These are phyloP conservation scores for Sporisorium iseilematis-ciliati DNA, from an alignment of 1,284 basidiomycete species.

Conservation along the genomic window DNA sequence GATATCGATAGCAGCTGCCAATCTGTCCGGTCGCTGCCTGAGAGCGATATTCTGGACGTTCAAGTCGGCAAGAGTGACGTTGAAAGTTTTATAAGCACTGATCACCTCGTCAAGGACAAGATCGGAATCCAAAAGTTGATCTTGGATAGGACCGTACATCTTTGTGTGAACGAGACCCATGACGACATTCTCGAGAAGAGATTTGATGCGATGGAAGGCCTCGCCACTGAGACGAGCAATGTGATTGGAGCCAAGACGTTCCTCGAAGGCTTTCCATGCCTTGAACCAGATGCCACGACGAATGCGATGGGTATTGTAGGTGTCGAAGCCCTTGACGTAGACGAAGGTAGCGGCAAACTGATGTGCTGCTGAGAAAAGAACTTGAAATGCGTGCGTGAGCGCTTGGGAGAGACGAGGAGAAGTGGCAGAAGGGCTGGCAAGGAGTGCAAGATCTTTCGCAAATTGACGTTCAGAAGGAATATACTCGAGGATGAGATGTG, in stretches of 20 bases:
- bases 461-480: slow-evolving; percentile 21
- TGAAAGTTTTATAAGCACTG: slow-evolving; percentile 23
- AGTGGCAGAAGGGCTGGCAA: slow-evolving; percentile 8
- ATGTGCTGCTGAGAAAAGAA: slow-evolving; percentile 29
- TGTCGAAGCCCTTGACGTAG: slow-evolving; percentile 51
- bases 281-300: slow-evolving; percentile 49
- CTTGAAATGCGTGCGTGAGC: slow-evolving; percentile 17
- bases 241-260: slow-evolving; percentile 30
- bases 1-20: slow-evolving; percentile 18
- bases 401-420: slow-evolving; percentile 14
- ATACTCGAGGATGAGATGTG: slow-evolving; percentile 23
- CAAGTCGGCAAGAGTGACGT: slow-evolving; percentile 33
- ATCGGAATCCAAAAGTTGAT: slow-evolving; percentile 30
- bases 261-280: slow-evolving; percentile 46
- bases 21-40: slow-evolving; percentile 20
- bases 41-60: slow-evolving; percentile 24
- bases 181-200: slow-evolving; percentile 46
- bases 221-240: slow-evolving; percentile 31
- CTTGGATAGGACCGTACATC: slow-evolving; percentile 44
- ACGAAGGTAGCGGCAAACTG: slow-evolving; percentile 50
- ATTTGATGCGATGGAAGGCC: slow-evolving; percentile 39
- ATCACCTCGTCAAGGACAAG: slow-evolving; percentile 35
- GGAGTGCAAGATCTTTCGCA: slow-evolving; percentile 15
- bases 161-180: slow-evolving; percentile 49
- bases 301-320: slow-evolving; percentile 50